phyloP scores from a whole-genome alignment of 768 basidiomycete genomes.

The Tephrocybe sp. region DNA sequence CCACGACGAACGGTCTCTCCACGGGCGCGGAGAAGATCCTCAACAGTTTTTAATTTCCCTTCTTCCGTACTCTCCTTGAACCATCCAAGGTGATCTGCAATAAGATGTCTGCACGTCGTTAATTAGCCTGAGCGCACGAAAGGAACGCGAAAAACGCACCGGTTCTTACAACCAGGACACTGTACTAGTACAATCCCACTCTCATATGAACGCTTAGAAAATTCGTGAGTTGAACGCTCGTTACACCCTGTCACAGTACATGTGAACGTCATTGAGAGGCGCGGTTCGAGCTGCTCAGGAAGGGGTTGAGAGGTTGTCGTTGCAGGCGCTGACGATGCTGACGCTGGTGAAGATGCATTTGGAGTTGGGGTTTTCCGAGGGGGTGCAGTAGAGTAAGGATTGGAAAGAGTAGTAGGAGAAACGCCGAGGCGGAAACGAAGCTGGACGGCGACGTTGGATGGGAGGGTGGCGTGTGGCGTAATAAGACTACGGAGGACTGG shows the following conservation, averaged over 20 bases:
- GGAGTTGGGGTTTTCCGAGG: neutral
- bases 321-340: constrained; percentile 6
- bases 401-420: no score
- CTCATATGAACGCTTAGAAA: constrained; percentile 81
- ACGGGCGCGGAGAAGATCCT: constrained; percentile 73
- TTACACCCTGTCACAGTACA: constrained; percentile 76
- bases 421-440: constrained; percentile 31
- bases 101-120: constrained; percentile 56
- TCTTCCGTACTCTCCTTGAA: constrained; percentile 80
- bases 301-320: constrained; percentile 27
- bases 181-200: constrained; percentile 87
- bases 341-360: neutral
- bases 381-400: constrained; percentile 9
- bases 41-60: constrained; percentile 74
- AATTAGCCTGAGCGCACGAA: neutral
- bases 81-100: constrained; percentile 91
- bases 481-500: constrained; percentile 40
- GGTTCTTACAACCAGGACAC: constrained; percentile 87
- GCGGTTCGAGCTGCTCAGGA: constrained; percentile 50
- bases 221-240: constrained; percentile 81
- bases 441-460: constrained; percentile 29
- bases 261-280: constrained; percentile 78
- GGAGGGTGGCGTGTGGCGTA: constrained; percentile 32
- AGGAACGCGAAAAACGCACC: constrained; percentile 46
- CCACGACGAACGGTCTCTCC: constrained; percentile 73